A percentile compares a stretch with the other conserved stretches of the same genome.
These are phyloP conservation scores for Exophiala viscosa DNA, from an alignment of 2,329 filamentous ascomycete genomes.

Conservation along the genomic window DNA sequence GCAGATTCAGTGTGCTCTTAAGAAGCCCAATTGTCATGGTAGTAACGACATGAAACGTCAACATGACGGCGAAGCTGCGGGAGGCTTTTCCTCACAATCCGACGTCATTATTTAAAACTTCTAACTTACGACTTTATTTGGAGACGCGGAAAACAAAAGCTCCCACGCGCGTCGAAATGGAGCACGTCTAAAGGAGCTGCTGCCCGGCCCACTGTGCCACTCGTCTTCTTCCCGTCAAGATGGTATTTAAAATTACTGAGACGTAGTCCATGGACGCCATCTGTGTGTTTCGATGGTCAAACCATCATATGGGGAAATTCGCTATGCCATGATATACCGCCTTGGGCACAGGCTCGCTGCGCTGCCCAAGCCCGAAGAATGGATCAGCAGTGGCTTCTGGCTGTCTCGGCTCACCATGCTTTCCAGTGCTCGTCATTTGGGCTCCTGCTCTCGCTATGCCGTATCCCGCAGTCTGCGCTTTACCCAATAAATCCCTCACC, in stretches of 20 bases:
- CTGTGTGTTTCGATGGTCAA: too few relatives aligned
- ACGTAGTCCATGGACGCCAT: background rate
- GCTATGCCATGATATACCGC: background rate
- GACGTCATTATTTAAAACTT: too few relatives aligned
- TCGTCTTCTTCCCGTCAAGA: background rate
- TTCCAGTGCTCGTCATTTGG: background rate
- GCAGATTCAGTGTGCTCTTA: background rate
- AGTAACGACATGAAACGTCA: too few relatives aligned
- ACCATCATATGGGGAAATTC: background rate
- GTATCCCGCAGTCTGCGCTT: constrained; percentile 8
- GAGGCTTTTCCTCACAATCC: too few relatives aligned
- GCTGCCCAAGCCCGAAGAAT: background rate
- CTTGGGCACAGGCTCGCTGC: background rate
- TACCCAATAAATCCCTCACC: constrained; percentile 9
- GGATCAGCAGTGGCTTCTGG: background rate
- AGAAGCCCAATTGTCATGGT: too few relatives aligned
- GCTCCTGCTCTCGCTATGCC: background rate
- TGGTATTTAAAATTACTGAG: background rate
- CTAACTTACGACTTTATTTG: too few relatives aligned
- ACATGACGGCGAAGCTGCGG: too few relatives aligned
- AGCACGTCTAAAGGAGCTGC: too few relatives aligned
- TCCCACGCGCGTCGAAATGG: too few relatives aligned
- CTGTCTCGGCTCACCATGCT: too few relatives aligned
- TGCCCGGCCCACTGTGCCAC: too few relatives aligned
- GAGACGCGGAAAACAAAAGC: too few relatives aligned